Evolutionary conservation across 305 asterid species (phyloP), one percentile per base, ranked within the genome.

Genomic region (Ajuga reptans): DNA sequence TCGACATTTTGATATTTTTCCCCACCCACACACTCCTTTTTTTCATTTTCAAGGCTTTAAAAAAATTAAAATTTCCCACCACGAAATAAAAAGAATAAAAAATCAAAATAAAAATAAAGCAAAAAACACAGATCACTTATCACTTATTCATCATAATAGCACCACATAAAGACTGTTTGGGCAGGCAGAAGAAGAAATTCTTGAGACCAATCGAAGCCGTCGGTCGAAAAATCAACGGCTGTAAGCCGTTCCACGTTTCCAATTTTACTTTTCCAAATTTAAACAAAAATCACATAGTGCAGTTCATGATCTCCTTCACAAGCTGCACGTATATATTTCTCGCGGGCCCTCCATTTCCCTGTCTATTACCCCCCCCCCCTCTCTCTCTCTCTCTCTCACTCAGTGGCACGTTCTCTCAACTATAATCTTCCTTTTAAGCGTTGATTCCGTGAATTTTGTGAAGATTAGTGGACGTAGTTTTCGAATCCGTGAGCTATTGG

Each of bases 241-340:
- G 29, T 7, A 31, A 0, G 14, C 10, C 16, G 0, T 7, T 16
- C 70, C 76, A 64, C 76, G 73, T 51, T 0, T 21, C 31, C 37
- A 4, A 6, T 31, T 68, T 52, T 36, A 11, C 59, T 67, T 72
- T 54, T 66, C 68, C 47, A 37, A 54, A 65, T 52, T 4, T 9
- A 24, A 24, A 36, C 41, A 15, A 36, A 39, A 24, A 37, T 36
- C 53, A 27, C 18, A 0, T 5, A 58, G 68, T 47, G 49, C 53
- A 29, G 39, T 27, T 39, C 72, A 9, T 68, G 63, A 64, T 69
- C 72, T 64, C 72, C 68, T 76, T 72, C 69, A 45, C 66, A 51
- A 66, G 58, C 65, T 47, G 78, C 72, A 72, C 77, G 71, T 66
- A 71, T 60, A 66, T 71, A 60, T 53, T 14, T 73, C 66, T 72